Evolutionary conservation across 495 filamentous ascomycete genomes (phyloP), one percentile per base, ranked within the genome.

Genomic region (Aspergillus bertholletiae): DNA sequence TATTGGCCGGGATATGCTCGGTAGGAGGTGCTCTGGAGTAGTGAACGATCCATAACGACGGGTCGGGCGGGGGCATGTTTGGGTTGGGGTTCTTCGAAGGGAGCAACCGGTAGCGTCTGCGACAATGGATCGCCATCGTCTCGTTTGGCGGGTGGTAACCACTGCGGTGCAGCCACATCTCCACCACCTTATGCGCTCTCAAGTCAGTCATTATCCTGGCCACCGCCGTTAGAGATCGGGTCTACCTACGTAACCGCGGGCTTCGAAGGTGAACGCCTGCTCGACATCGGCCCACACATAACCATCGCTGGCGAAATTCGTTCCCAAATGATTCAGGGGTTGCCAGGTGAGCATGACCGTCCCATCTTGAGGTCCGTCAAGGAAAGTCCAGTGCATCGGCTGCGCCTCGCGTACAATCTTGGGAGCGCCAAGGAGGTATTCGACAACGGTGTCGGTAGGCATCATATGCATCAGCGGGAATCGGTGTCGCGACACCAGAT

Each of bases 41-140:
- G 71, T 98, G 94, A n/a, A 96, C 83, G 51, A 98, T 87, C 90
- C 91, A 97, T 28, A 97, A 75, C 17, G 85, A 86, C 6, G 88
- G 86, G 68, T 97, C 91, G 40, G 87, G 80, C 21, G 80, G 78
- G 15, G 87, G 82, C 13, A 77, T 72, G 52, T 80, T 80, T 15
- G 80, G 78, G 43, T 79, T 81, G 9, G 82, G 81, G 20, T 78
- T 76, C 62, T 82, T 86, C 9, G 80, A 70, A 13, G 83, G 83
- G 35, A 84, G 73, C 26, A 98, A 81, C 46, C 92, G 90, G 71
- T 95, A 97, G 35, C 93, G 87, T 55, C 86, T 84, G 58, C 93
- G 84, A 45, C 74, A 79, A 62, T 96, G 93, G 11, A 80, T 80
- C 27, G 94, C 83, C 28, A 87, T 58, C 18, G 76, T 75, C 65